phyloP scores from a whole-genome alignment of 768 basidiomycete genomes.

The Xanthoconium purpureum region DNA sequence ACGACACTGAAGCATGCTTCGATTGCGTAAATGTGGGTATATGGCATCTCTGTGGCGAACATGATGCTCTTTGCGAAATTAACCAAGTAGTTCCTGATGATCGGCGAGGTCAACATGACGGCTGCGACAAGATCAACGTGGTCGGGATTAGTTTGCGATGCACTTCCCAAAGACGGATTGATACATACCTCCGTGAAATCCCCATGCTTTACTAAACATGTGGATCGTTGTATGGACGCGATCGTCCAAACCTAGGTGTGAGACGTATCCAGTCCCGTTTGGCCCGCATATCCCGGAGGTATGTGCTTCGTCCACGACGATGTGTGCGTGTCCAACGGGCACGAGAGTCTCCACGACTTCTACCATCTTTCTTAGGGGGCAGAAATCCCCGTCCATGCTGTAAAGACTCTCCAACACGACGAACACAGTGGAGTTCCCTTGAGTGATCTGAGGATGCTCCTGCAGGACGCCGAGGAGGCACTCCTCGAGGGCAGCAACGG shows the following conservation, averaged over 20 bases:
- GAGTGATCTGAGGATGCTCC: constrained; percentile 19
- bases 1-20: constrained; percentile 43
- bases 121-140: constrained; percentile 2
- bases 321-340: constrained; percentile 37
- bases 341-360: constrained; percentile 36
- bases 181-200: constrained; percentile 18
- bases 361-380: constrained; percentile 44
- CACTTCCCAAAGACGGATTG: not conserved
- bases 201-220: constrained; percentile 47
- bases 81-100: constrained; percentile 18
- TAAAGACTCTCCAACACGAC: constrained; percentile 54
- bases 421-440: constrained; percentile 38
- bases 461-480: constrained; percentile 27
- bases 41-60: constrained; percentile 24
- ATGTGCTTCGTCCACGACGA: constrained; percentile 59
- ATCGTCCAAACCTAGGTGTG: constrained; percentile 40
- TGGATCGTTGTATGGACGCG: constrained; percentile 46
- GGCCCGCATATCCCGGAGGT: constrained; percentile 51
- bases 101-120: constrained; percentile 18
- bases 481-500: constrained; percentile 31
- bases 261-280: constrained; percentile 42
- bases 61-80: constrained; percentile 20
- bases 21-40: constrained; percentile 19
- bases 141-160: not conserved
- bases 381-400: constrained; percentile 60